Conservation (phyloP, 2,329 filamentous ascomycete species). For the Pseudogymnoascus sp. region DNA sequence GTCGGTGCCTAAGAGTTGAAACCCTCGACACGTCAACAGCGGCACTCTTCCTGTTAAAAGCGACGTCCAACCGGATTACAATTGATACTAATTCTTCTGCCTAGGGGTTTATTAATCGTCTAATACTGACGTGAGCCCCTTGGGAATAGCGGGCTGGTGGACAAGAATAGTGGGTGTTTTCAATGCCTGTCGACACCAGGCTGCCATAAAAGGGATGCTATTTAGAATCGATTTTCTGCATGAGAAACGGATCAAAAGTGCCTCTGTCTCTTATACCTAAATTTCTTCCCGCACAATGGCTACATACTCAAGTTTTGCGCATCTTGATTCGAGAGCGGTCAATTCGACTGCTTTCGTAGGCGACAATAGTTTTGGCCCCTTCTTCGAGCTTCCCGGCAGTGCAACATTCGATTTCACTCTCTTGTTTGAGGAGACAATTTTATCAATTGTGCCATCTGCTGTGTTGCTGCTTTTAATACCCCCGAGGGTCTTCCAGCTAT, state of each 20-base stretch:
- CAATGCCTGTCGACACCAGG: not conserved
- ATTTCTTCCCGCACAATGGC: conserved; percentile 11
- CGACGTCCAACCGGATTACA: not conserved
- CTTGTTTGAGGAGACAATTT: conserved; percentile 24
- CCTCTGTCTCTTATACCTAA: not conserved
- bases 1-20: not conserved
- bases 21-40: not conserved
- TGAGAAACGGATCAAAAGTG: not conserved
- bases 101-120: not conserved
- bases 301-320: not conserved
- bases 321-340: conserved; percentile 1
- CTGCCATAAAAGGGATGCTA: not conserved
- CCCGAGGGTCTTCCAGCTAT: conserved; percentile 15
- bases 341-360: conserved; percentile 10
- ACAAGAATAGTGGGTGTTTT: not conserved
- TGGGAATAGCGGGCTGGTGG: not conserved
- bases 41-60: not conserved
- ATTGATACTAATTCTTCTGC: not conserved
- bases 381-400: conserved; percentile 13
- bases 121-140: not conserved
- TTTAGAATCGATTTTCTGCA: not conserved
- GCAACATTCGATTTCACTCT: conserved; percentile 24
- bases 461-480: conserved; percentile 20
- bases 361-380: conserved; percentile 19
- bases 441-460: conserved; percentile 23